Conservation (phyloP, 2,329 filamentous ascomycete species). For the Fusarium acutatum region DNA sequence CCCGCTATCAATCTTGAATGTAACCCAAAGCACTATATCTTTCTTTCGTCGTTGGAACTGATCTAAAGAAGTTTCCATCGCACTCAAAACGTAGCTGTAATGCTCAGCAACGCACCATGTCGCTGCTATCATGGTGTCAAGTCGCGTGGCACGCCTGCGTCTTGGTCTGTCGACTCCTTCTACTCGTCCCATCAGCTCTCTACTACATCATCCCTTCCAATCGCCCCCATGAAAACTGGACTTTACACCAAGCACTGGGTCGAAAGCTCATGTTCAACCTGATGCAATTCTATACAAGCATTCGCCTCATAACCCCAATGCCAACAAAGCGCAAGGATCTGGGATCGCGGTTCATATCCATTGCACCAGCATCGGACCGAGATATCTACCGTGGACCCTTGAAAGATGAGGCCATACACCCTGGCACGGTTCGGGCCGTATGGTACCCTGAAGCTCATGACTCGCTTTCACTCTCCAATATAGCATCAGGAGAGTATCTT, state of each 20-base stretch:
- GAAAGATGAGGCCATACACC: neutral
- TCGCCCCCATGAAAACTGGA: neutral
- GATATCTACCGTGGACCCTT: neutral
- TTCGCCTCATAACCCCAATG: neutral
- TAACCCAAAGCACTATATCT: neutral
- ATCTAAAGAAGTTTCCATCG: fast-evolving
- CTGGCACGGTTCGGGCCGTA: neutral
- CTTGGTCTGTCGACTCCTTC: neutral
- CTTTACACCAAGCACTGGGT: neutral
- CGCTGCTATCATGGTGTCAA: neutral
- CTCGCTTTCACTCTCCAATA: neutral
- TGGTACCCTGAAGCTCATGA: neutral
- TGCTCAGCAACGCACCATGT: too few relatives aligned
- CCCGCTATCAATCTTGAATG: neutral
- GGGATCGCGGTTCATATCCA: neutral
- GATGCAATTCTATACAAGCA: neutral
- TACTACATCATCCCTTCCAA: neutral
- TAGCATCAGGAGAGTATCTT: neutral
- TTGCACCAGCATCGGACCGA: neutral
- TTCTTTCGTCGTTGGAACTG: fast-evolving
- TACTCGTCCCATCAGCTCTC: neutral
- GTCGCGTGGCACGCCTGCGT: neutral
- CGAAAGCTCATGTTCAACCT: neutral
- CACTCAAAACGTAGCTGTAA: fast-evolving
- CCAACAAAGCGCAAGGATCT: neutral